Percentiles rank a stretch among this genome's conserved stretches.
phyloP scores from a whole-genome alignment of 371 early-diverging fungal species.

The Blakeslea trispora region DNA sequence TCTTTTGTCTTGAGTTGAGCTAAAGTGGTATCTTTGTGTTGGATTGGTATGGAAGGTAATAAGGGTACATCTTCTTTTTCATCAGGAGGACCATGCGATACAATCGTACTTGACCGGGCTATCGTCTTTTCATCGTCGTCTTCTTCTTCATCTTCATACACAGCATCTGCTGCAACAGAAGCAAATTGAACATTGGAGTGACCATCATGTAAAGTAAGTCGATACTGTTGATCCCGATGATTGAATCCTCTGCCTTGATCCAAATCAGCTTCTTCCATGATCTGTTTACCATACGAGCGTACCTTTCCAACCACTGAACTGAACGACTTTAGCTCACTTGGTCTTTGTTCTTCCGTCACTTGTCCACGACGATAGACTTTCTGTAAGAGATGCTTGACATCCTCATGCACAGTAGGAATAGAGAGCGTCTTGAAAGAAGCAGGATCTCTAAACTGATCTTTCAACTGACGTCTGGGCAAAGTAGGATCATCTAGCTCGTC shows the following conservation, averaged over 20 bases:
- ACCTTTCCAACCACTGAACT: too few relatives aligned
- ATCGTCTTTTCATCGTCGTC: not conserved
- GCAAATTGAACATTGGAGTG: conserved; percentile 14
- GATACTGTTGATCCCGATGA: not conserved
- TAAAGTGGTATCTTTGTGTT: too few relatives aligned
- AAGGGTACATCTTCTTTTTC: not conserved
- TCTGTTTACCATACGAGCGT: too few relatives aligned
- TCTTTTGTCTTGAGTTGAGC: too few relatives aligned
- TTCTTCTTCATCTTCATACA: too few relatives aligned
- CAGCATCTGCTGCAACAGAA: conserved; percentile 4
- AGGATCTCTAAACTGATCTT: conserved; percentile 56
- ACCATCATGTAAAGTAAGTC: conserved; percentile 1
- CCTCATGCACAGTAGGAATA: conserved; percentile 54
- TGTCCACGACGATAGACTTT: conserved; percentile 37
- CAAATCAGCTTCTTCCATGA: not conserved
- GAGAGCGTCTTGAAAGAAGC: conserved; percentile 40
- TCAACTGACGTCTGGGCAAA: too few relatives aligned
- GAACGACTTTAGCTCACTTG: too few relatives aligned
- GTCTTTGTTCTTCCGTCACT: not conserved
- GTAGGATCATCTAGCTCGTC: too few relatives aligned
- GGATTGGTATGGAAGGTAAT: too few relatives aligned
- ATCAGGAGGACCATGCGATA: not conserved
- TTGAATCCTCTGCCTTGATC: conserved; percentile 7
- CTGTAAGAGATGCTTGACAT: conserved; percentile 51
- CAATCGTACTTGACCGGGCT: not conserved